These are phyloP conservation scores for Sarocladium strictum DNA, from an alignment of 2,329 filamentous ascomycete genomes.

Conservation along the genomic window DNA sequence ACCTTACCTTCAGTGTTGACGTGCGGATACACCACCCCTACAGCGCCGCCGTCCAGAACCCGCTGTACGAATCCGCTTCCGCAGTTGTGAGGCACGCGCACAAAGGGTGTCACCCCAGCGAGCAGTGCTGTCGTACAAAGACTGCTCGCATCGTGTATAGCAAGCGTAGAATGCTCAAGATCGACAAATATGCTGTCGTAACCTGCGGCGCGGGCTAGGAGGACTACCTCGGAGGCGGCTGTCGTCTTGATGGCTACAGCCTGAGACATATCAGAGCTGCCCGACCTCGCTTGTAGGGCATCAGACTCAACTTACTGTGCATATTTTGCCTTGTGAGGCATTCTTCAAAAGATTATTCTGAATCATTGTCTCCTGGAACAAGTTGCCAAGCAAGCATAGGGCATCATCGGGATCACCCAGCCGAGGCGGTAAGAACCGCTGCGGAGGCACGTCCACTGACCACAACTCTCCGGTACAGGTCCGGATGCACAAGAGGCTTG, in stretches of 20 bases:
- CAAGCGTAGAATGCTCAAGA: conserved; percentile 26
- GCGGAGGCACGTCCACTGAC: too few species aligned
- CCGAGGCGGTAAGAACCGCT: neutral
- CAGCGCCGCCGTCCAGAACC: conserved; percentile 24
- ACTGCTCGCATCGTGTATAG: conserved; percentile 19
- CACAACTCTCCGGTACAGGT: too few species aligned
- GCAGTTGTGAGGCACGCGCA: conserved; percentile 23
- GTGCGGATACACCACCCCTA: conserved; percentile 18
- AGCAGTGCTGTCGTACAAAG: conserved; percentile 19
- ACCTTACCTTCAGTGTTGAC: conserved; percentile 12
- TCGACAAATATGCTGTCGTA: conserved; percentile 30
- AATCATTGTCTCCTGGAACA: neutral
- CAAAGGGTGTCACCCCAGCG: conserved; percentile 19
- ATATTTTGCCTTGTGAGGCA: neutral
- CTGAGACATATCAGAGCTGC: neutral
- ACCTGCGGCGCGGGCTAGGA: conserved; percentile 14
- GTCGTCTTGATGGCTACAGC: neutral
- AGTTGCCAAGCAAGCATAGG: too few species aligned
- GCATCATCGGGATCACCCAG: neutral
- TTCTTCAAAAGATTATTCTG: neutral
- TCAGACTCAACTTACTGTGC: neutral
- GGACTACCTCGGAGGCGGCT: neutral
- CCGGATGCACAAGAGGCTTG: too few species aligned
- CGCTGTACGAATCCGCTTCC: conserved; percentile 24
- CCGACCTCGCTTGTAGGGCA: neutral